These are phyloP conservation scores for Vicia sativa DNA, from an alignment of 306 rosid species.

Conservation along the genomic window DNA sequence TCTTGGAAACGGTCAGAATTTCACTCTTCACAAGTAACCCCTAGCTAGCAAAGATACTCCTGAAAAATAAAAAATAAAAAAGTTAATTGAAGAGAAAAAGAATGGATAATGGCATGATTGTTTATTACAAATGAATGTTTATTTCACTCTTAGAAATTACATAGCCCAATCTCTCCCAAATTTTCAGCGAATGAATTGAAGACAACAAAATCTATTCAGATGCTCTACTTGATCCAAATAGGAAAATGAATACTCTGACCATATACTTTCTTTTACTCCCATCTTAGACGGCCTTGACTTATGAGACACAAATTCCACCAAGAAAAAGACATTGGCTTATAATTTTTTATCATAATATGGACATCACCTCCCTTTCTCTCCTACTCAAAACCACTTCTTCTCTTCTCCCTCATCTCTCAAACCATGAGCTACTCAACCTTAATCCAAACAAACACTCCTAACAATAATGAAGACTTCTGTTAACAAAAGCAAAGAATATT, in stretches of 20 bases:
- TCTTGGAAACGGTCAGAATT: too few species aligned
- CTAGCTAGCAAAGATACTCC: too few species aligned
- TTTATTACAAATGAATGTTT: too few species aligned
- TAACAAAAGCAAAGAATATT: too few species aligned
- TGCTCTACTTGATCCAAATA: neutral
- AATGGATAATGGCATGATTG: too few species aligned
- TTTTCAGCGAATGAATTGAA: neutral
- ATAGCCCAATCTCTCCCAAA: too few species aligned
- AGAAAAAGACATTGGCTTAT: conserved; percentile 39
- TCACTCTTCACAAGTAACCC: too few species aligned
- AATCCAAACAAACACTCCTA: conserved; percentile 37
- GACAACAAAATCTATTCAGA: neutral
- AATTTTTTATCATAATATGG: conserved; percentile 16
- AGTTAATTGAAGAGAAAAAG: too few species aligned
- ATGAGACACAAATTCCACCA: conserved; percentile 30
- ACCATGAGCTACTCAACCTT: conserved; percentile 47
- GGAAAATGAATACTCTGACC: conserved; percentile 44
- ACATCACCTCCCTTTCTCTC: conserved; percentile 2
- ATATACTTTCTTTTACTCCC: conserved; percentile 42
- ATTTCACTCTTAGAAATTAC: too few species aligned
- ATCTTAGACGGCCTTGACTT: conserved; percentile 60
- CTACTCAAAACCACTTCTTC: conserved; percentile 29
- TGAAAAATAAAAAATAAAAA: too few species aligned
- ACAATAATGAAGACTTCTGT: conserved; percentile 43
- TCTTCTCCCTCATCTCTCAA: conserved; percentile 40